Evolutionary conservation across 768 basidiomycete species (phyloP).

Genomic region (Psilocybe subaeruginosa): DNA sequence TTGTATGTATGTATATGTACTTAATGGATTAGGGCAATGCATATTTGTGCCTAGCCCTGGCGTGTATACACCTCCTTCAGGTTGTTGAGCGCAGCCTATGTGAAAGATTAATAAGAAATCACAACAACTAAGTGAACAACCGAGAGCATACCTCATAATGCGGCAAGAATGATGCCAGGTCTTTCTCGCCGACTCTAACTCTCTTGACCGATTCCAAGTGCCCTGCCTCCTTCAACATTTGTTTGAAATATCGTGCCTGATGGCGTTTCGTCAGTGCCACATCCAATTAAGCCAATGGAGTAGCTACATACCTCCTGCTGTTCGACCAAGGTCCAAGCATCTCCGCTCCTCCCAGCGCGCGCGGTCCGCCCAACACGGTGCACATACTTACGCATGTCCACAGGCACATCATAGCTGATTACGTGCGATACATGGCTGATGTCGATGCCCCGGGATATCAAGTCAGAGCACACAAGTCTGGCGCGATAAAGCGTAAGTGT

Average conservation of each 20-base stretch:
- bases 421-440: conserved; percentile 92
- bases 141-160: conserved; percentile 67
- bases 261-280: conserved; percentile 6
- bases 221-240: conserved; percentile 71
- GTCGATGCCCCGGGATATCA: conserved; percentile 95
- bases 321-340: conserved; percentile 95
- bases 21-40: not conserved
- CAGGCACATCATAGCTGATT: conserved; percentile 91
- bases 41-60: conserved; percentile 13
- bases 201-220: conserved; percentile 74
- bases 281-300: not conserved
- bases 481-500: not conserved
- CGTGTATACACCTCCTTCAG: conserved; percentile 42
- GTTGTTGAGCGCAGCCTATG: conserved; percentile 38
- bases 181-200: conserved; percentile 63
- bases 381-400: conserved; percentile 99
- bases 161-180: conserved; percentile 54
- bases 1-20: conserved; percentile 2
- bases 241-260: conserved; percentile 88
- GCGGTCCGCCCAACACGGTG: conserved; percentile 97
- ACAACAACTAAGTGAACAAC: not conserved
- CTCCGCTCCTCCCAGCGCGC: conserved; percentile 84
- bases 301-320: conserved; percentile 72
- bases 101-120: not conserved
- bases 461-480: conserved; percentile 94